Percentiles rank a stretch among this genome's conserved stretches.
phyloP scores from a whole-genome alignment of 441 rosid genomes.

The Euphorbia corollata region DNA sequence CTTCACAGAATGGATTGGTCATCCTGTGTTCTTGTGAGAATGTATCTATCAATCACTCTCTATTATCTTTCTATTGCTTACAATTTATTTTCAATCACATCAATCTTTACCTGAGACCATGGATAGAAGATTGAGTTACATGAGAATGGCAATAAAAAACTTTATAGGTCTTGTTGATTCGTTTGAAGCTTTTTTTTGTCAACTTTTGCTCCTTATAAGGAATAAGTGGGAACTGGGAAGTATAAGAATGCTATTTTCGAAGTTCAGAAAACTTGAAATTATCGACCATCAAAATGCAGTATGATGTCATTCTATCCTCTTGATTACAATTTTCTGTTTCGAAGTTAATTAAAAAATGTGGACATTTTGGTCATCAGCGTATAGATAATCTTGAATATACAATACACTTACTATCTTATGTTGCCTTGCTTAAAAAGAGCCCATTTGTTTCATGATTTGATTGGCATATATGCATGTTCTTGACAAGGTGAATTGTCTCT shows the following conservation, averaged over 20 bases:
- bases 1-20: slow-evolving; percentile 92
- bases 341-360: not conserved
- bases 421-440: not conserved
- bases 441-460: not conserved
- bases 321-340: not conserved
- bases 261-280: not conserved
- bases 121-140: slow-evolving; percentile 1
- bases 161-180: not conserved
- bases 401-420: not conserved
- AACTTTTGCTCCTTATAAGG: not conserved
- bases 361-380: not conserved
- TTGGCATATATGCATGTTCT: not conserved
- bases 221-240: not conserved
- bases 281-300: not conserved
- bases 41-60: slow-evolving; percentile 39
- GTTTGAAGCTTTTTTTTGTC: not conserved
- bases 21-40: slow-evolving; percentile 69
- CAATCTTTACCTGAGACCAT: not conserved
- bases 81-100: slow-evolving; percentile 3
- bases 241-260: not conserved
- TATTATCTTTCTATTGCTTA: not conserved
- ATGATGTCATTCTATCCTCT: slow-evolving; percentile 5
- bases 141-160: not conserved
- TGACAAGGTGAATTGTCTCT: not conserved
- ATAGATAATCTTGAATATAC: not conserved